Evolutionary conservation across 768 basidiomycete genomes (phyloP).

Genomic region (Panus rudis): DNA sequence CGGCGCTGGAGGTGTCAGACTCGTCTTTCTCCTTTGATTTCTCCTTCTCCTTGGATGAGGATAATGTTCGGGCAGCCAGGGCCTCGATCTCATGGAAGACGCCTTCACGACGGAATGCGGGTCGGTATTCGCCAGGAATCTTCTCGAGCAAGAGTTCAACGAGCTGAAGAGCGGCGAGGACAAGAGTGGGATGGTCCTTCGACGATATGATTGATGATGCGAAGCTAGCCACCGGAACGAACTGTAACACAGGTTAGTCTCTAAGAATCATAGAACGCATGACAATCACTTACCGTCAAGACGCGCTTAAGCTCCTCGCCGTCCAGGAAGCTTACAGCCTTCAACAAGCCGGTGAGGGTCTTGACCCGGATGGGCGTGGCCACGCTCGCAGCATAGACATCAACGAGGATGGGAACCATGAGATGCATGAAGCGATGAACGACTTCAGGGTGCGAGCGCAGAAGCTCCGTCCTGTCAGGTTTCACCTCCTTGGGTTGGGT

Average conservation of each 20-base stretch:
- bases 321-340: conserved; percentile 87
- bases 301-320: conserved; percentile 66
- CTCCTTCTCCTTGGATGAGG: conserved; percentile 43
- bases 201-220: conserved; percentile 91
- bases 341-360: conserved; percentile 80
- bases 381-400: conserved; percentile 99
- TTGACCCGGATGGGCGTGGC: conserved; percentile 81
- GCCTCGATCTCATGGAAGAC: conserved; percentile 92
- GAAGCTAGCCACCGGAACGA: conserved; percentile 92
- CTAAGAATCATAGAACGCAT: conserved; percentile 1
- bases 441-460: conserved; percentile 67
- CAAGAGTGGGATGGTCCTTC: conserved; percentile 80
- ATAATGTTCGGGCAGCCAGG: conserved; percentile 58
- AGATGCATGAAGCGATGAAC: conserved; percentile 82
- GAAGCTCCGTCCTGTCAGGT: conserved; percentile 61
- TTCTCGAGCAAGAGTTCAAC: conserved; percentile 87
- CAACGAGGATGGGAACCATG: conserved; percentile 89
- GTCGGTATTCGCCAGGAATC: conserved; percentile 76
- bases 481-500: conserved; percentile 26
- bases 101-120: conserved; percentile 89
- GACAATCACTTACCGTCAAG: conserved; percentile 54
- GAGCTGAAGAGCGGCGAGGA: conserved; percentile 85
- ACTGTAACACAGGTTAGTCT: conserved; percentile 36
- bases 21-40: conserved; percentile 30
- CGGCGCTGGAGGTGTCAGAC: conserved; percentile 26